Evolutionary conservation across 139 green algal genomes (phyloP), one percentile per base, ranked within the genome.

Genomic region (Klebsormidium nitens): DNA sequence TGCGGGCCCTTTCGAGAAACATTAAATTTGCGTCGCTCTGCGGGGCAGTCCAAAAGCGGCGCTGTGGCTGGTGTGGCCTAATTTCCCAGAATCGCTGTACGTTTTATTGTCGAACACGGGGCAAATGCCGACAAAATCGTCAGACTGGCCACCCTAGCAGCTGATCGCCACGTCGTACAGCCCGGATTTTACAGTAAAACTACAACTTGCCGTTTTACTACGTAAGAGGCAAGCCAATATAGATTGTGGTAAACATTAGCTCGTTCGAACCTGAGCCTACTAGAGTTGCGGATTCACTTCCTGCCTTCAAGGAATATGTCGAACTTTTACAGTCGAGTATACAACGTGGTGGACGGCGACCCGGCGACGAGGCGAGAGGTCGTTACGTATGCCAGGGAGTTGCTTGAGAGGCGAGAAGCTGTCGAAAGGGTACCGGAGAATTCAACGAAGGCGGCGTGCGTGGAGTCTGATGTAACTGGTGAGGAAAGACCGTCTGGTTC

Each of bases 271-370:
- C 11, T 29, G 19, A 1, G 67, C 79, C 26, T 6, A 32, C 19
- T 17, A 29, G 39, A 17, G 60, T 26, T 76, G 81, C 0, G n/a
- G n/a, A n/a, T n/a, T n/a, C n/a, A n/a, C n/a, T n/a, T n/a, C n/a
- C n/a, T n/a, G n/a, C n/a, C n/a, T n/a, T n/a, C n/a, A n/a, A n/a
- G n/a, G n/a, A n/a, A n/a, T n/a, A n/a, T n/a, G n/a, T n/a, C n/a
- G n/a, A n/a, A n/a, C n/a, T n/a, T n/a, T n/a, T n/a, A 47, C 58
- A 1, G 61, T 23, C 60, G 46, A 28, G 61, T 92, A 0, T 93
- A 88, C 74, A 93, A 93, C 65, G 49, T 93, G 17, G 87, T 84
- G 1, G 88, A 93, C 50, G 87, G 93, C 39, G 79, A 91, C 28
- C 89, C 88, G 8, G 82, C 88, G 8, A 57, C 73, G 37, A 59